Base-by-base conservation (phyloP, 164 flowering plant species). In the Platanus orientalis region DNA sequence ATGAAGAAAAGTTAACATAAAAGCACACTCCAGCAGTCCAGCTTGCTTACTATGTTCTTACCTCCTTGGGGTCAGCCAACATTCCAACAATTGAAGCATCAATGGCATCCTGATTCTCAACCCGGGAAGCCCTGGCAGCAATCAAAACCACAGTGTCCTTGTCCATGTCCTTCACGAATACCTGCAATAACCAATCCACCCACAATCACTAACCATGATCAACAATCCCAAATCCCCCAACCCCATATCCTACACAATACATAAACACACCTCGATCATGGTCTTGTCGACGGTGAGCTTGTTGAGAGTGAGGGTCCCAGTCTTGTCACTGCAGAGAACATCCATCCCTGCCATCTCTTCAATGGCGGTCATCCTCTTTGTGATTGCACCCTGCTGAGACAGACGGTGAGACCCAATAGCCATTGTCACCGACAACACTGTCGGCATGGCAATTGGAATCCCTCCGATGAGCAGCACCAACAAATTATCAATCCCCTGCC, bases 281-380 rank as follows among this genome's bases (percentile, higher is more conserved):
- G 1, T 51, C 65, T 79, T 85, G 68, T 91, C 96, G 3, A 91
- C 96, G 0, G 84, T 83, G 10, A 92, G 92, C 83, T 89, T 89
- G 81, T 89, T 92, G 53, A 92, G 92, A 49, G 98, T 91, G 63
- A 91, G 84, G 51, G 98, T 92, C 24, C 98, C 98, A 5, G 98
- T 92, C 68, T 92, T 92, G 76, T 92, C 98, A 74, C 98, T 89
- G 78, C 94, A 92, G 5, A 92, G 86, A 40, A 92, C 90, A 67
- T 91, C 97, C 96, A 91, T 89, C 0, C 97, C 97, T 12, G 97
- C 96, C 97, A 91, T 91, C 64, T 89, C 97, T 69, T 92, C 96
- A 63, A 92, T 92, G 65, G 98, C 98, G n/a, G 98, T 87, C 98
- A 92, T 87, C 70, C 98, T 84, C 83, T 92, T 89, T 26, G 98